Percentiles rank a stretch among this genome's conserved stretches.
phyloP scores from a whole-genome alignment of 345 rosid species.

The Raphanus raphanistrum region DNA sequence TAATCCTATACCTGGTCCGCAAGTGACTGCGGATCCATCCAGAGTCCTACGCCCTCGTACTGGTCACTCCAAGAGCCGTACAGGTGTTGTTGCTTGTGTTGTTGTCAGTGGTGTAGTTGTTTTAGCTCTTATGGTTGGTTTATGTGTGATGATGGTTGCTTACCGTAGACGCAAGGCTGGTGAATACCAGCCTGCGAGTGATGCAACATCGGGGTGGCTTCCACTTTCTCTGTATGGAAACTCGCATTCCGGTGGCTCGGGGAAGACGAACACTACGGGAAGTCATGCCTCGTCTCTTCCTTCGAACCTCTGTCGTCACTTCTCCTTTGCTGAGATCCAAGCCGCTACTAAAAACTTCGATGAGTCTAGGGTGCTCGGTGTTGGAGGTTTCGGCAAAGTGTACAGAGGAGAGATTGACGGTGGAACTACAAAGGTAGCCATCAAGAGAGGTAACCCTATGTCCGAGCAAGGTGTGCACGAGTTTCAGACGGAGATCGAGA shows the following conservation, averaged over 20 bases:
- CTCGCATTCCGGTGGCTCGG: constrained; percentile 85
- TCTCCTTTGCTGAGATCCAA: constrained; percentile 92
- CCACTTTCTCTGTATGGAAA: constrained; percentile 93
- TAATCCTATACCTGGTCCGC: not conserved
- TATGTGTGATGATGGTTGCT: not conserved
- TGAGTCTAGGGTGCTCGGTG: constrained; percentile 82
- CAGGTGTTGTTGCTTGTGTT: constrained; percentile 23
- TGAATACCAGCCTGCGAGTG: constrained; percentile 41
- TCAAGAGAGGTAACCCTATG: constrained; percentile 96
- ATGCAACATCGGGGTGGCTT: constrained; percentile 63
- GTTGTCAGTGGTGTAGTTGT: constrained; percentile 49
- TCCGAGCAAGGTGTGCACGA: constrained; percentile 98
- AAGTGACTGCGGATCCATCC: not conserved
- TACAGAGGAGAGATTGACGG: constrained; percentile 94
- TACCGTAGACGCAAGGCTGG: constrained; percentile 31
- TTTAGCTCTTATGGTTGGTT: not conserved
- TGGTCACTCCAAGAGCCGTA: not conserved
- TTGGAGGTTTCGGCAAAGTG: constrained; percentile 99
- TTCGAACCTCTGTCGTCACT: constrained; percentile 93
- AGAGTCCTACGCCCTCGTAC: not conserved
- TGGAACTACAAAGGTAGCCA: constrained; percentile 81
- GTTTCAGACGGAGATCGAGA: constrained; percentile 73
- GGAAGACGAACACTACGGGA: constrained; percentile 48
- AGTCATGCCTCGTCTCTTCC: constrained; percentile 93
- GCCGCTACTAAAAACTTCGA: constrained; percentile 95